Evolutionary conservation across 768 basidiomycete genomes (phyloP).

Genomic region (Coprinopsis strossmayeri): DNA sequence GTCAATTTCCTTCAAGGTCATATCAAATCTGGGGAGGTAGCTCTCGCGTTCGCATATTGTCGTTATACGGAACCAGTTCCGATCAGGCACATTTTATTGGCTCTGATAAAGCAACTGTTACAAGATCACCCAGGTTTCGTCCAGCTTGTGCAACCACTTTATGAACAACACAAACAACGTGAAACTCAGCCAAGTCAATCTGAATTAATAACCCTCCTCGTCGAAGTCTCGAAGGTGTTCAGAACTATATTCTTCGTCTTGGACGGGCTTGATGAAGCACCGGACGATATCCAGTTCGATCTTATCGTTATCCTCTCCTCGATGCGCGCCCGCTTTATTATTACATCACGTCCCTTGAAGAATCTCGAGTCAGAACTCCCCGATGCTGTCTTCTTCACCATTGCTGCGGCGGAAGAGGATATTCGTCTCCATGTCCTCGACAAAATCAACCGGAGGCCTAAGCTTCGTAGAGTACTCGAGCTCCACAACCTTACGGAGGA

Average conservation of each 20-base stretch:
- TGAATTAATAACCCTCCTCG: not conserved
- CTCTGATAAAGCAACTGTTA: not conserved
- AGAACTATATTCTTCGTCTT: not conserved
- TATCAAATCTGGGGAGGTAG: not conserved
- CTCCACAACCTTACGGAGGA: not conserved
- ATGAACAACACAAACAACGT: not conserved
- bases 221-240: not conserved
- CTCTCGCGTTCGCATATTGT: not conserved
- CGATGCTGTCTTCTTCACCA: not conserved
- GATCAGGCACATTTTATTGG: not conserved
- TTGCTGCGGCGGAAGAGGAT: not conserved
- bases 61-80: not conserved
- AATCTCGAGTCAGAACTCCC: not conserved
- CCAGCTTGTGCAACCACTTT: not conserved
- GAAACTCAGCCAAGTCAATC: not conserved
- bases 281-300: not conserved
- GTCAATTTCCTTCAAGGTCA: not conserved
- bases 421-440: not conserved
- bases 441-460: not conserved
- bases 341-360: not conserved
- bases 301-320: not conserved
- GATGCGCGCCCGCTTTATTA: not conserved
- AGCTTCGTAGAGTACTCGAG: too few species aligned
- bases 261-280: conserved; percentile 3
- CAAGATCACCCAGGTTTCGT: not conserved